phyloP scores from a whole-genome alignment of 164 flowering plant genomes.

The Vitis labrusca region DNA sequence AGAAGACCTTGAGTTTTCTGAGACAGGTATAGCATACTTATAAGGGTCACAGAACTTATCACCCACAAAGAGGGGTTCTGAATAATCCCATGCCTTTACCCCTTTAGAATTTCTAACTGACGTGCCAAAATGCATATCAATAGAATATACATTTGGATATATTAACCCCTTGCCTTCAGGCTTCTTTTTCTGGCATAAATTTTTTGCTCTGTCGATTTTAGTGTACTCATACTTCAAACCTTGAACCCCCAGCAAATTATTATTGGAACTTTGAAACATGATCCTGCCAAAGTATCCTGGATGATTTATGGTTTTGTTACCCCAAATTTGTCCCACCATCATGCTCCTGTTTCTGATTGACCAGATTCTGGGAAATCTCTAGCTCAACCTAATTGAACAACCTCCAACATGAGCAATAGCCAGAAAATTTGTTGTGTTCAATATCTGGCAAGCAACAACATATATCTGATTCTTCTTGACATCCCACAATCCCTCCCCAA shows the following conservation, averaged over 20 bases:
- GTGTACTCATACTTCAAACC: conserved; percentile 43
- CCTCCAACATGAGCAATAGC: conserved; percentile 34
- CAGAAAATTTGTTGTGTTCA: conserved; percentile 23
- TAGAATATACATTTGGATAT: conserved; percentile 37
- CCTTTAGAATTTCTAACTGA: conserved; percentile 19
- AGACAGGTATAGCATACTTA: neutral
- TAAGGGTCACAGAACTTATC: conserved; percentile 19
- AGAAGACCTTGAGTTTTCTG: too few relatives aligned
- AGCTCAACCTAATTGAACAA: conserved; percentile 44
- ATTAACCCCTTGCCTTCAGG: conserved; percentile 15
- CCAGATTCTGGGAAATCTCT: conserved; percentile 32
- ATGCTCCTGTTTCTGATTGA: conserved; percentile 29
- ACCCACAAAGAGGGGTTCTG: conserved; percentile 29
- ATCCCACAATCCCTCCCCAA: conserved; percentile 55
- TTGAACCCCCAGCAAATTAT: neutral
- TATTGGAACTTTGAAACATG: conserved; percentile 11
- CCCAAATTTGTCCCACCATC: conserved; percentile 47
- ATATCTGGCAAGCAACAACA: conserved; percentile 33
- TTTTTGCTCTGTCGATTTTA: conserved; percentile 20
- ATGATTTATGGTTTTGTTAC: conserved; percentile 25
- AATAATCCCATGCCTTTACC: conserved; percentile 27
- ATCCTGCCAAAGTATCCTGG: conserved; percentile 41
- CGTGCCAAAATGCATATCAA: conserved; percentile 38
- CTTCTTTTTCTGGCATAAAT: conserved; percentile 29
- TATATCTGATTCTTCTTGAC: conserved; percentile 20